Evolutionary conservation across 2,329 filamentous ascomycete genomes (phyloP), one percentile per base, ranked within the genome.

Genomic region (Exophiala spinifera): DNA sequence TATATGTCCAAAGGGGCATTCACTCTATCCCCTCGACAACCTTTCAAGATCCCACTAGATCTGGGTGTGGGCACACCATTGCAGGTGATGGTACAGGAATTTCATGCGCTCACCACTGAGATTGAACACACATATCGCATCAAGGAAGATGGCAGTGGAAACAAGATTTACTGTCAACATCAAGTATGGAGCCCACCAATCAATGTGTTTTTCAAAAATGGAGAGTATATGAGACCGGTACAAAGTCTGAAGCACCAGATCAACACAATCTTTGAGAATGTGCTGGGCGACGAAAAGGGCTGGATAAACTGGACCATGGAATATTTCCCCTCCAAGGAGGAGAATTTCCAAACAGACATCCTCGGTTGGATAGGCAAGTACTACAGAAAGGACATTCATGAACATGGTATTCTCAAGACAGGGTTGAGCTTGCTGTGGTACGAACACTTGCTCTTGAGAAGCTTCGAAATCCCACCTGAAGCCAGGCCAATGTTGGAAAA

Each of bases 161-260:
- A 42, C 28, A 55, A 46, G 39, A 47, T 49, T 1, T 56, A 51
- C 31, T 33, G 34, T 20, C 43, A 28, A 28, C 37, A 42, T 11
- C 34, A 33, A 14, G 33, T 55, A 21, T 62, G 60, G 60, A 55
- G 46, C 25, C 60, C 60, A 15, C 60, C 60, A 10, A 56, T 62
- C 49, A 50, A 60, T 40, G 53, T 60, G 52, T 46, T 40, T 8
- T 48, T 60, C 37, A 34, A 49, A 6, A 23, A 47, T n/a, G 47
- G 53, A 11, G 46, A 46, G 23, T 36, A 51, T 8, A 25, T 47
- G 2, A 15, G n/a, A 10, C 39, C 28, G n/a, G 17, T 56, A 33
- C 44, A 46, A 3, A 19, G 34, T 15, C 33, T 59, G 20, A 43
- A 40, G 21, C 34, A 45, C 11, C 51, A 48, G 4, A 43, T 60